A percentile compares a stretch with the other conserved stretches of the same genome.
Conservation (phyloP, 1,139 yeast species). For the Suhomyces chickasaworum region DNA sequence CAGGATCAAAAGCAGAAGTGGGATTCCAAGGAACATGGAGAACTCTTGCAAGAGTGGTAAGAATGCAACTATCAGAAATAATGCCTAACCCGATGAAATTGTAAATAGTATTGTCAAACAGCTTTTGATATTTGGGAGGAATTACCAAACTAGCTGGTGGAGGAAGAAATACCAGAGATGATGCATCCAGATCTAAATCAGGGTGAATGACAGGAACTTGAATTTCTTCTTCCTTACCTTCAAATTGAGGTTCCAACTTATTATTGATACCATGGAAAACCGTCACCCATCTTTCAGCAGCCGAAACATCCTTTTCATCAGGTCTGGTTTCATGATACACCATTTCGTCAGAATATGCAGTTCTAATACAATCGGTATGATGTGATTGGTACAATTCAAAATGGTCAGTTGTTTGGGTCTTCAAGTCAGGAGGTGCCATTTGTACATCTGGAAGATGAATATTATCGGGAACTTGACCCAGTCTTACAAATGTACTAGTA, state of each 20-base stretch:
- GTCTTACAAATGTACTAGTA: slow-evolving; percentile 20
- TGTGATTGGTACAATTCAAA: slow-evolving; percentile 29
- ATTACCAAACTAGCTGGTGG: background rate
- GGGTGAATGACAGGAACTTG: background rate
- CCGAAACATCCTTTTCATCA: slow-evolving; percentile 33
- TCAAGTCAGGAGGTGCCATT: slow-evolving; percentile 19
- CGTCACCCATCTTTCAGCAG: slow-evolving; percentile 47
- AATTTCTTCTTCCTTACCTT: slow-evolving; percentile 4
- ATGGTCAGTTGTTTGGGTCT: slow-evolving; percentile 33
- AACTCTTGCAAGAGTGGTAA: slow-evolving; percentile 47
- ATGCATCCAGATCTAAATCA: background rate
- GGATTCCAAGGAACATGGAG: slow-evolving; percentile 51
- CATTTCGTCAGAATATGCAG: slow-evolving; percentile 44
- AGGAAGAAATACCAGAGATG: background rate
- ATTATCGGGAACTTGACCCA: slow-evolving; percentile 10
- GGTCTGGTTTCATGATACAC: slow-evolving; percentile 36
- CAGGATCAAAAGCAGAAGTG: slow-evolving; percentile 31
- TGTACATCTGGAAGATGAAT: slow-evolving; percentile 17
- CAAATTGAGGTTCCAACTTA: slow-evolving; percentile 12
- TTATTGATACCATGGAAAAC: slow-evolving; percentile 42
- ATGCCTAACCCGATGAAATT: slow-evolving; percentile 45
- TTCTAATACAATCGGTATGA: slow-evolving; percentile 44
- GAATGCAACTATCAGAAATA: slow-evolving; percentile 42
- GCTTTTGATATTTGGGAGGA: slow-evolving; percentile 20
- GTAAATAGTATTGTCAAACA: slow-evolving; percentile 32